Evolutionary conservation across 805 yeast species (phyloP).

Genomic region (Zygotorulaspora florentina): DNA sequence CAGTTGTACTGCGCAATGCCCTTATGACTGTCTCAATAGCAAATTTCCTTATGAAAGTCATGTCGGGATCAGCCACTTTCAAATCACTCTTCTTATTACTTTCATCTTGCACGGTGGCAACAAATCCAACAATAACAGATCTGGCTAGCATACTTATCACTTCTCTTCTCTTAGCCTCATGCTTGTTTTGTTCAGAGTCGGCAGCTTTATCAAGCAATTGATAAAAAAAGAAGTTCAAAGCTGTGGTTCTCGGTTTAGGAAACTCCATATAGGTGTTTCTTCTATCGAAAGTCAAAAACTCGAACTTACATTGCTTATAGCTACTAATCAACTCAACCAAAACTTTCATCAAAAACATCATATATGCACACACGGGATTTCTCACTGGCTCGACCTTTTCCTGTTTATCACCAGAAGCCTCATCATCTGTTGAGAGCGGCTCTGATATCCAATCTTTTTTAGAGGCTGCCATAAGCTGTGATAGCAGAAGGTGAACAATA

Average conservation of each 20-base stretch:
- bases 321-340: slow-evolving; percentile 71
- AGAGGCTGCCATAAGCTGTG: slow-evolving; percentile 56
- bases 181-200: slow-evolving; percentile 35
- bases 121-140: slow-evolving; percentile 55
- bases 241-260: slow-evolving; percentile 68
- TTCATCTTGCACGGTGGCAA: slow-evolving; percentile 53
- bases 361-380: slow-evolving; percentile 59
- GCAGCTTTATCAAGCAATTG: slow-evolving; percentile 58
- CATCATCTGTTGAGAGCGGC: slow-evolving; percentile 27
- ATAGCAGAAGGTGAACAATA: slow-evolving; percentile 56
- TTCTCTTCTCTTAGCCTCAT: slow-evolving; percentile 46
- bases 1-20: slow-evolving; percentile 50
- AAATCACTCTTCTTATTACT: slow-evolving; percentile 40
- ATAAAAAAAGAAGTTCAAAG: slow-evolving; percentile 71
- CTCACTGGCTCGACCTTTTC: slow-evolving; percentile 39
- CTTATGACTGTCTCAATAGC: slow-evolving; percentile 64
- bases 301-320: slow-evolving; percentile 75
- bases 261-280: slow-evolving; percentile 43
- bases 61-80: slow-evolving; percentile 58
- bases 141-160: slow-evolving; percentile 60
- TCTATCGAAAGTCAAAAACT: slow-evolving; percentile 70
- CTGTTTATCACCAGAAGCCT: slow-evolving; percentile 31
- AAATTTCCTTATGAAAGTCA: slow-evolving; percentile 69
- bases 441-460: slow-evolving; percentile 42
- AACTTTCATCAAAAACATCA: slow-evolving; percentile 62